These are phyloP conservation scores for Capsella bursapastoris DNA, from an alignment of 345 rosid species.

Conservation along the genomic window DNA sequence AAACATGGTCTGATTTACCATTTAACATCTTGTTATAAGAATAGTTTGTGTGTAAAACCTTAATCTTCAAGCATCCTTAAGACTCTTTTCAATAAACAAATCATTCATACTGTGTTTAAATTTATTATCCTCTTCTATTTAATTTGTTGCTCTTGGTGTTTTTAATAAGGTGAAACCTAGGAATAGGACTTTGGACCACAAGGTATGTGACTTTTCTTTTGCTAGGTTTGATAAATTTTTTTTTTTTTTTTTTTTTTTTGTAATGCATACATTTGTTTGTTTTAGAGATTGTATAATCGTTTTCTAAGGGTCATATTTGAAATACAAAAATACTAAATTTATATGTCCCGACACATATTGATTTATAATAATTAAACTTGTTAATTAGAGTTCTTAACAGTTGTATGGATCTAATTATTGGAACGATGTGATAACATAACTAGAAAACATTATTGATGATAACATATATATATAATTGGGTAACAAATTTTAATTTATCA, in stretches of 20 bases:
- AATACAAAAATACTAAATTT: background rate
- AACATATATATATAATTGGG: conserved; percentile 36
- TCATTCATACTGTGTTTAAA: background rate
- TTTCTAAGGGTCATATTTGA: background rate
- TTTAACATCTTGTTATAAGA: too few species aligned
- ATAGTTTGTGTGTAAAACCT: background rate
- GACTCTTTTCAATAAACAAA: background rate
- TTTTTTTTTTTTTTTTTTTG: too few species aligned
- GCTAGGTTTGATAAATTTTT: background rate
- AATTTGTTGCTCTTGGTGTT: conserved; percentile 16
- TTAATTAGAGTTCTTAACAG: conserved; percentile 26
- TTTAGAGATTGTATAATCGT: background rate
- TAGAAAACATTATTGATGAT: conserved; percentile 39
- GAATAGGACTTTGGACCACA: conserved; percentile 33
- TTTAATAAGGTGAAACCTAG: conserved; percentile 32
- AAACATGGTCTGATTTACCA: too few species aligned
- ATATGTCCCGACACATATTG: background rate
- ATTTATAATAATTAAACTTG: background rate
- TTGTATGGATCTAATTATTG: conserved; percentile 41
- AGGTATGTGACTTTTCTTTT: background rate
- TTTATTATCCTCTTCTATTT: conserved; percentile 12
- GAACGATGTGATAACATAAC: conserved; percentile 33
- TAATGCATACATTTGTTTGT: background rate
- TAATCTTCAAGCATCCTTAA: conserved; percentile 26
- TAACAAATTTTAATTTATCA: conserved; percentile 15